A percentile compares a stretch with the other conserved stretches of the same genome.
Conservation (phyloP, 768 basidiomycete species). For the Podaxis sp. region DNA sequence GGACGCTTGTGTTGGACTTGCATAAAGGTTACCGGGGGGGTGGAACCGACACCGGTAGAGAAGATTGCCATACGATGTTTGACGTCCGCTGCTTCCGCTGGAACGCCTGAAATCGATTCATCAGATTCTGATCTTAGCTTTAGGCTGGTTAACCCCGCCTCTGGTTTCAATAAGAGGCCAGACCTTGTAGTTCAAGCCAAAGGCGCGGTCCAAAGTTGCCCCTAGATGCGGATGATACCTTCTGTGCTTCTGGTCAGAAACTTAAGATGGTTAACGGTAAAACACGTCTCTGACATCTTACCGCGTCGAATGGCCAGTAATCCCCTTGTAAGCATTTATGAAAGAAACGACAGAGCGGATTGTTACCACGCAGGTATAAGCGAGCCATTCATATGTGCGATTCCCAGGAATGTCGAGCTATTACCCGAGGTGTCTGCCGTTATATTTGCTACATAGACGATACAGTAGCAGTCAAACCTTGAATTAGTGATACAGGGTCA, state of each 20-base stretch:
- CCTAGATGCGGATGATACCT: neutral
- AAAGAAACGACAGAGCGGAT: neutral
- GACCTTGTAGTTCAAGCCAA: neutral
- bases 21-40: neutral
- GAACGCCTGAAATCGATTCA: neutral
- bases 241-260: neutral
- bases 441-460: neutral
- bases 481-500: too few species aligned
- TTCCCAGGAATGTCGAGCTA: conserved; percentile 2
- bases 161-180: neutral
- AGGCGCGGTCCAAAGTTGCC: neutral
- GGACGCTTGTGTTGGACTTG: neutral
- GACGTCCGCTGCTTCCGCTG: neutral
- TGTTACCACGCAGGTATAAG: neutral
- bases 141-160: neutral
- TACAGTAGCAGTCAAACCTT: too few species aligned
- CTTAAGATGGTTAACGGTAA: neutral
- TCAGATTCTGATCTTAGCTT: conserved; percentile 6
- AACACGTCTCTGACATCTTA: neutral
- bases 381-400: neutral
- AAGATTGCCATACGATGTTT: neutral
- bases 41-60: neutral
- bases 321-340: neutral
- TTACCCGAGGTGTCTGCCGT: conserved; percentile 1
- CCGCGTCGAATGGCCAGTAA: too few species aligned